A percentile compares a stretch with the other conserved stretches of the same genome.
Conservation (phyloP, 805 yeast genomes). For the Hanseniaspora pseudoguilliermondii region DNA sequence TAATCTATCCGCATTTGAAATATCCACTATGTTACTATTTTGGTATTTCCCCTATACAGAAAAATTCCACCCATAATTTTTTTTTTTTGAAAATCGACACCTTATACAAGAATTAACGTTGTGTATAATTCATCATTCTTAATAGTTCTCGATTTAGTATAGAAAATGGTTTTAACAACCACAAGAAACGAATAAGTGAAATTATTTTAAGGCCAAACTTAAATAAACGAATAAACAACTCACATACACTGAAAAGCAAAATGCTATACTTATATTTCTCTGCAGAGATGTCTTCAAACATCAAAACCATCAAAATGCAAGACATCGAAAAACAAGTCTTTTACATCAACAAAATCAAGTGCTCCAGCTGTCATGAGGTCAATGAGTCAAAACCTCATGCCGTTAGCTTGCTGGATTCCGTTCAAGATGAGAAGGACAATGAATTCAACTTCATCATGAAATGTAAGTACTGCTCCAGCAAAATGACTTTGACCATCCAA, state of each 20-base stretch:
- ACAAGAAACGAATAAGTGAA: too few relatives aligned
- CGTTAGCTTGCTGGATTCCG: constrained; percentile 53
- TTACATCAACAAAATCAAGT: constrained; percentile 59
- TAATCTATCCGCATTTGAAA: too few relatives aligned
- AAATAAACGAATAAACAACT: background rate
- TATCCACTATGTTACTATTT: too few relatives aligned
- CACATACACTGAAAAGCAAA: constrained; percentile 5
- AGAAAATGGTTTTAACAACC: too few relatives aligned
- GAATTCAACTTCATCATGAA: constrained; percentile 69
- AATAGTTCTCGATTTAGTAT: too few relatives aligned
- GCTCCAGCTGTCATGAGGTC: constrained; percentile 66
- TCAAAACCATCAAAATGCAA: constrained; percentile 41
- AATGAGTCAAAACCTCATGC: constrained; percentile 54
- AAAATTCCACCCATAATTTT: too few relatives aligned
- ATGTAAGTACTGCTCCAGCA: constrained; percentile 49
- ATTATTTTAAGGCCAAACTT: too few relatives aligned
- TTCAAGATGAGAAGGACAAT: constrained; percentile 48
- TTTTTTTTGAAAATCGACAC: too few relatives aligned
- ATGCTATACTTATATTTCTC: constrained; percentile 23
- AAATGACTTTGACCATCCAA: constrained; percentile 20
- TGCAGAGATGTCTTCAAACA: constrained; percentile 32
- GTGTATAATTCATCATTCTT: too few relatives aligned
- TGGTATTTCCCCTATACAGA: too few relatives aligned
- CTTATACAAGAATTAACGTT: too few relatives aligned
- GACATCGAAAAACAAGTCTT: constrained; percentile 54